These are phyloP conservation scores for Nemania bipapillata DNA, from an alignment of 2,329 filamentous ascomycete species.

Conservation along the genomic window DNA sequence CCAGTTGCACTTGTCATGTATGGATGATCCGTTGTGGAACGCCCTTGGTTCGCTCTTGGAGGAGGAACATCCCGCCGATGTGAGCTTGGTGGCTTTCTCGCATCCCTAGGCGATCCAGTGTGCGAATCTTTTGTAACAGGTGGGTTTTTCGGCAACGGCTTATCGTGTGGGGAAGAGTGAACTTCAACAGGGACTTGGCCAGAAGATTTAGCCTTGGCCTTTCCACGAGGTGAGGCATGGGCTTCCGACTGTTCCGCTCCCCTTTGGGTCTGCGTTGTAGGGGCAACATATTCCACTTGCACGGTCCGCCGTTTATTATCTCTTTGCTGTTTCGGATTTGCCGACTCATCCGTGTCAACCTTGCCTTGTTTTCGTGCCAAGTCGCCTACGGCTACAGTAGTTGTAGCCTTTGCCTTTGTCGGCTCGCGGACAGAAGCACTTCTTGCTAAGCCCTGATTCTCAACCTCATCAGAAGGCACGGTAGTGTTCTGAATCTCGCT, in stretches of 20 bases:
- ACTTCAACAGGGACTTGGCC: slow-evolving; percentile 64
- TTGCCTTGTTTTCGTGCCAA: slow-evolving; percentile 78
- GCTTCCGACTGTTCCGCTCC: slow-evolving; percentile 60
- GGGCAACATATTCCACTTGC: slow-evolving; percentile 96
- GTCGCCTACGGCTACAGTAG: slow-evolving; percentile 65
- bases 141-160: slow-evolving; percentile 70
- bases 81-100: slow-evolving; percentile 60
- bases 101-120: slow-evolving; percentile 50
- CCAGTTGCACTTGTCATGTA: slow-evolving; percentile 62
- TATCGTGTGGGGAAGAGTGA: slow-evolving; percentile 59
- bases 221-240: slow-evolving; percentile 48
- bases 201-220: slow-evolving; percentile 64
- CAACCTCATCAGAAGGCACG: slow-evolving; percentile 66
- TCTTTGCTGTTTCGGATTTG: slow-evolving; percentile 72
- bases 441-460: slow-evolving; percentile 75
- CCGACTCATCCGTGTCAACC: slow-evolving; percentile 71
- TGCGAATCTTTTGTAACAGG: slow-evolving; percentile 60
- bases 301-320: slow-evolving; percentile 94
- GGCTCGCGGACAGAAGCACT: slow-evolving; percentile 93
- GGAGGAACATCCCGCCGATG: slow-evolving; percentile 60
- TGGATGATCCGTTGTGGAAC: slow-evolving; percentile 65
- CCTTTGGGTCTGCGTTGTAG: slow-evolving; percentile 83
- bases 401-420: slow-evolving; percentile 71
- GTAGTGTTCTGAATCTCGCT: slow-evolving; percentile 86
- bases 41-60: slow-evolving; percentile 61